Evolutionary conservation across 345 rosid genomes (phyloP).

Genomic region (Corchorus olitorius): DNA sequence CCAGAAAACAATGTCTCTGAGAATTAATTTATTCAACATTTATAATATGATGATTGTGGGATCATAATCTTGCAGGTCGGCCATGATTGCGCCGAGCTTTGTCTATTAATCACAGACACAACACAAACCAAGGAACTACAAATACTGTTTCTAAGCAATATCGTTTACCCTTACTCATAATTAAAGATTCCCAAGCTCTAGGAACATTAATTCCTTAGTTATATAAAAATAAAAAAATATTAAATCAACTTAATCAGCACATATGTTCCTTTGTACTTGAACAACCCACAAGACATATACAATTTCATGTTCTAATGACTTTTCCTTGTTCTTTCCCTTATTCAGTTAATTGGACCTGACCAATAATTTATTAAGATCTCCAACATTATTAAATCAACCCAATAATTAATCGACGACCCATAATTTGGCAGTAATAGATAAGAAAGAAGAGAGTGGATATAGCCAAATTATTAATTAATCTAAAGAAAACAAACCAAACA

Average conservation of each 20-base stretch:
- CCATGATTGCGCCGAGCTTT: conserved; percentile 65
- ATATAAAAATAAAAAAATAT: not conserved
- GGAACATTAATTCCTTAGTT: conserved; percentile 43
- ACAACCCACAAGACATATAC: conserved; percentile 19
- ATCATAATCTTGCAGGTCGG: conserved; percentile 65
- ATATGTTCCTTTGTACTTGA: conserved; percentile 36
- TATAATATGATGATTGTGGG: conserved; percentile 58
- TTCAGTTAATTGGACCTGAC: conserved; percentile 16
- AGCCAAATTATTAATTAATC: not conserved
- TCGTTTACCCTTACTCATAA: not conserved
- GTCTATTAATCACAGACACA: conserved; percentile 61
- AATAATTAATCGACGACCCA: not conserved
- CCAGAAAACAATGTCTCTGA: not conserved
- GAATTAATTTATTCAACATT: conserved; percentile 21
- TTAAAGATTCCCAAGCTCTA: conserved; percentile 35
- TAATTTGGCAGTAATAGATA: not conserved
- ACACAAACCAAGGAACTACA: conserved; percentile 44
- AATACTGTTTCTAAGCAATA: conserved; percentile 2
- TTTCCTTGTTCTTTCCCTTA: conserved; percentile 25
- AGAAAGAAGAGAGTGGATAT: not conserved
- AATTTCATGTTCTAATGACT: not conserved
- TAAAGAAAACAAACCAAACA: not conserved
- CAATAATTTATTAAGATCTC: not conserved
- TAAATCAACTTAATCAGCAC: conserved; percentile 7
- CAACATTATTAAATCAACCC: not conserved